phyloP scores from a whole-genome alignment of 208 protist species.

The Leishmania tropica region DNA sequence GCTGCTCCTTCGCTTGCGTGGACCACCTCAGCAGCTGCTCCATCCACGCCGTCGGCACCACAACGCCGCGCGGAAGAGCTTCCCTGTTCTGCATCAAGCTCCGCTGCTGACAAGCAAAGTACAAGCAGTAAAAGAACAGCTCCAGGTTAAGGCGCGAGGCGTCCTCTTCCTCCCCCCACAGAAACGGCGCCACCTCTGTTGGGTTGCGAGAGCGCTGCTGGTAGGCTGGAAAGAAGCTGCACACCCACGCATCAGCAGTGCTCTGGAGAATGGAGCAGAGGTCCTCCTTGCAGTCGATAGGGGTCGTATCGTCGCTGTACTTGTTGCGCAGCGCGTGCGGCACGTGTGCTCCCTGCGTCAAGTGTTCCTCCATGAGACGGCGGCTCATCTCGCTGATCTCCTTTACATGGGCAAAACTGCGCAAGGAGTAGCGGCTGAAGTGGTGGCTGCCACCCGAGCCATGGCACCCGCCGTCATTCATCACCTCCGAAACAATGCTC shows the following conservation, averaged over 20 bases:
- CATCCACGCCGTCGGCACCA: constrained; percentile 69
- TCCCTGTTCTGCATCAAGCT: constrained; percentile 47
- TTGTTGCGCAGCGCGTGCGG: constrained; percentile 27
- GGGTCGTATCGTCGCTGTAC: constrained; percentile 21
- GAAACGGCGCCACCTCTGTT: constrained; percentile 22
- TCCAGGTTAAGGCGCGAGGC: constrained; percentile 24
- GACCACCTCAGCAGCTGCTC: constrained; percentile 49
- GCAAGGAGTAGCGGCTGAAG: constrained; percentile 30
- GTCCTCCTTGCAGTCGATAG: constrained; percentile 21
- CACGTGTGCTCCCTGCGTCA: constrained; percentile 23
- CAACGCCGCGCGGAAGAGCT: constrained; percentile 41
- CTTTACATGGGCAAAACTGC: constrained; percentile 14
- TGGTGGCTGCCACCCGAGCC: constrained; percentile 8
- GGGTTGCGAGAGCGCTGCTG: constrained; percentile 31
- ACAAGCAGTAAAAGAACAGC: constrained; percentile 64
- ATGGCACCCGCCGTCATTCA: constrained; percentile 32
- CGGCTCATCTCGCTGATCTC: constrained; percentile 31
- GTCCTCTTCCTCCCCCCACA: constrained; percentile 44
- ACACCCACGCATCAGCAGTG: constrained; percentile 51
- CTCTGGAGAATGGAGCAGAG: constrained; percentile 16
- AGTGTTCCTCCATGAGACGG: constrained; percentile 37
- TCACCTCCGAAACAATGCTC: constrained; percentile 33
- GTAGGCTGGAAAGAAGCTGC: constrained; percentile 47
- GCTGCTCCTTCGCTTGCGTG: constrained; percentile 11
- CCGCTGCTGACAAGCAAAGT: constrained; percentile 43